A percentile compares a stretch with the other conserved stretches of the same genome.
These are phyloP conservation scores for Rhodotorula sp. DNA, from an alignment of 1,284 basidiomycete species.

Conservation along the genomic window DNA sequence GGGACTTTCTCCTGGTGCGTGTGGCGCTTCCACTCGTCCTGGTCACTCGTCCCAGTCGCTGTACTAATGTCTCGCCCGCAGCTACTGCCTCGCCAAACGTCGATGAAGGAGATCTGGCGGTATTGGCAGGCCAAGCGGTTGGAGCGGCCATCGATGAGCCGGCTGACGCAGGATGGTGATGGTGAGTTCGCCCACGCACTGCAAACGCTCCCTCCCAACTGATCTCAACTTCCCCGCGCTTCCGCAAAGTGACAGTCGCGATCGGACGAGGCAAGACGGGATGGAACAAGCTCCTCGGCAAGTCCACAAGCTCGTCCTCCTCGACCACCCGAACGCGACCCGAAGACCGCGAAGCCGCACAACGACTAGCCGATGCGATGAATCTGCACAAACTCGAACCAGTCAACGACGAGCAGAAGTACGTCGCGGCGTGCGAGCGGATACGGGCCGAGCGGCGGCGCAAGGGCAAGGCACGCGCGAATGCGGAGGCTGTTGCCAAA, in stretches of 20 bases:
- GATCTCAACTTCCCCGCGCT: too few relatives aligned
- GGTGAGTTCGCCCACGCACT: constrained; percentile 12
- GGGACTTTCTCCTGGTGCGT: constrained; percentile 73
- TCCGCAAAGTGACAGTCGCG: constrained; percentile 51
- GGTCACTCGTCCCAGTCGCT: too few relatives aligned
- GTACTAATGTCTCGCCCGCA: background rate
- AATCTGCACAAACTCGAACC: constrained; percentile 1
- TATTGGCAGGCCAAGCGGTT: constrained; percentile 37
- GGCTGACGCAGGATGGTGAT: constrained; percentile 40
- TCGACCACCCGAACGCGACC: background rate
- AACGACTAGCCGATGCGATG: background rate
- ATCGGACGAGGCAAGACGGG: constrained; percentile 53
- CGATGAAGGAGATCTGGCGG: constrained; percentile 78
- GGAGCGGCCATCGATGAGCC: constrained; percentile 34
- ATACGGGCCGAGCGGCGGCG: background rate
- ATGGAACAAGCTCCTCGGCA: constrained; percentile 30
- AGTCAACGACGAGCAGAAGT: constrained; percentile 5
- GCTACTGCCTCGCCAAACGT: constrained; percentile 73
- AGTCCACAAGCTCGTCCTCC: background rate
- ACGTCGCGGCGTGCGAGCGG: constrained; percentile 8
- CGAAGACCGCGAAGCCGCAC: background rate
- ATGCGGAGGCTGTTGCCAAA: background rate
- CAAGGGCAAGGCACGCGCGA: background rate
- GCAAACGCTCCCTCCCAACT: background rate
- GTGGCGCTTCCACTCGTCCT: too few relatives aligned